A percentile compares a stretch with the other conserved stretches of the same genome.
Conservation (phyloP, 139 green algal species). For the Chlamydomonas schloesseri region DNA sequence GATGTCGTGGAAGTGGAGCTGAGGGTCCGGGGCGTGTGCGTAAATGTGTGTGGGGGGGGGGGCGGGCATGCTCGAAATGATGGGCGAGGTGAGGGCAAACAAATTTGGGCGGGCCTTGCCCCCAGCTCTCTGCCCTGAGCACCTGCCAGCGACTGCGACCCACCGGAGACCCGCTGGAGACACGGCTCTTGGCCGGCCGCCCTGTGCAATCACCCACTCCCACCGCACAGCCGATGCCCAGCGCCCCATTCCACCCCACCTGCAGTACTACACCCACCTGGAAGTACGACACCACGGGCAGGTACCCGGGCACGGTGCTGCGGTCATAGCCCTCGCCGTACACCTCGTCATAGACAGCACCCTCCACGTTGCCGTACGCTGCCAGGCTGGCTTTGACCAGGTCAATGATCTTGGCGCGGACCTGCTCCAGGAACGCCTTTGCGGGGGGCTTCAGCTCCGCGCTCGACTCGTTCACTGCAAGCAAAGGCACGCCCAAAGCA, state of each 20-base stretch:
- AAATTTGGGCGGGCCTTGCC: too few species aligned
- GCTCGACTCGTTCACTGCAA: constrained; percentile 28
- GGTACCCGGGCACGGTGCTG: constrained; percentile 22
- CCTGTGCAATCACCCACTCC: too few species aligned
- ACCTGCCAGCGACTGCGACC: too few species aligned
- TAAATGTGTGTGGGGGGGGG: too few species aligned
- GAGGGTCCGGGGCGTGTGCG: neutral
- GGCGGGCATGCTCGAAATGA: too few species aligned
- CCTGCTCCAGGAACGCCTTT: constrained; percentile 3
- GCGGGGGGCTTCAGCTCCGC: constrained; percentile 26
- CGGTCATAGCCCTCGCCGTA: constrained; percentile 29
- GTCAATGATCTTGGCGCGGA: neutral
- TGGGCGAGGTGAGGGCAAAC: too few species aligned
- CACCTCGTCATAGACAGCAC: constrained; percentile 25
- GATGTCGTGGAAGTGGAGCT: constrained; percentile 48
- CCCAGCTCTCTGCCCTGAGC: too few species aligned
- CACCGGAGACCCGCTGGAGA: too few species aligned
- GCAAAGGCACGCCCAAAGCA: too few species aligned
- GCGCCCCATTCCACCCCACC: too few species aligned
- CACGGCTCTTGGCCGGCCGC: too few species aligned
- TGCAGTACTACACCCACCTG: constrained; percentile 23
- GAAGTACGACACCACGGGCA: constrained; percentile 42
- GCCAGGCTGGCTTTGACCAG: constrained; percentile 9
- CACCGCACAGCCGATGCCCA: too few species aligned
- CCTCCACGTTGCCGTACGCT: constrained; percentile 6